Evolutionary conservation across 2,329 filamentous ascomycete species (phyloP).

Genomic region (Pseudomassariella vexata): DNA sequence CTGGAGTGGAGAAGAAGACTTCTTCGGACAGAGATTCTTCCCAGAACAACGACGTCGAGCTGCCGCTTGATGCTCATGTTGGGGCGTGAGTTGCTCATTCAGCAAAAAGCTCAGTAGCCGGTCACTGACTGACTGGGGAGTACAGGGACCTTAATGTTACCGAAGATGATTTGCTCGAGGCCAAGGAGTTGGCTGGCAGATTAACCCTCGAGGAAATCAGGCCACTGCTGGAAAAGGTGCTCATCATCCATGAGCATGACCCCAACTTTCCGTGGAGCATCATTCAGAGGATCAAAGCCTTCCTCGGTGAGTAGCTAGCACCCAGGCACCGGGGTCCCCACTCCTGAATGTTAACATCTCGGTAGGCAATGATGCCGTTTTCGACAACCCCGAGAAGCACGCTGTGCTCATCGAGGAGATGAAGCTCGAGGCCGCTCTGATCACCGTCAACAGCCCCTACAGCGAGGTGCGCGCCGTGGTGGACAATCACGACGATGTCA

Average conservation of each 20-base stretch:
- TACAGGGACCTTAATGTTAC: conserved; percentile 19
- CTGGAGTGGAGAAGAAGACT: conserved; percentile 1
- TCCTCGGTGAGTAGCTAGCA: conserved; percentile 19
- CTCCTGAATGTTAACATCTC: too few species aligned
- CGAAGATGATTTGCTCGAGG: conserved; percentile 17
- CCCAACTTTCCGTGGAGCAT: conserved; percentile 39
- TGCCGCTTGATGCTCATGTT: conserved; percentile 4
- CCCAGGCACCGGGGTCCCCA: too few species aligned
- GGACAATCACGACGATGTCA: conserved; percentile 47
- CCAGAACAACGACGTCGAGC: conserved; percentile 3
- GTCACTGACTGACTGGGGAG: too few species aligned
- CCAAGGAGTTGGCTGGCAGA: conserved; percentile 14
- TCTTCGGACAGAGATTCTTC: conserved; percentile 1
- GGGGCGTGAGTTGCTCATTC: conserved; percentile 3
- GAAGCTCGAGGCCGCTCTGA: conserved; percentile 49
- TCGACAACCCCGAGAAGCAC: conserved; percentile 39
- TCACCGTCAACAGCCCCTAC: conserved; percentile 51
- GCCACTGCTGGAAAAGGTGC: conserved; percentile 28
- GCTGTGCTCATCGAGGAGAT: conserved; percentile 44
- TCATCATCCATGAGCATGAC: conserved; percentile 36
- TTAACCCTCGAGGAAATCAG: conserved; percentile 17
- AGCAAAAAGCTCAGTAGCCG: too few species aligned
- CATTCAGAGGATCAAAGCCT: conserved; percentile 32
- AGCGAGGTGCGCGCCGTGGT: conserved; percentile 52
- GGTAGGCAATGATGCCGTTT: conserved; percentile 35